Conservation (phyloP, 495 filamentous ascomycete genomes). For the Trichoderma reesei region DNA sequence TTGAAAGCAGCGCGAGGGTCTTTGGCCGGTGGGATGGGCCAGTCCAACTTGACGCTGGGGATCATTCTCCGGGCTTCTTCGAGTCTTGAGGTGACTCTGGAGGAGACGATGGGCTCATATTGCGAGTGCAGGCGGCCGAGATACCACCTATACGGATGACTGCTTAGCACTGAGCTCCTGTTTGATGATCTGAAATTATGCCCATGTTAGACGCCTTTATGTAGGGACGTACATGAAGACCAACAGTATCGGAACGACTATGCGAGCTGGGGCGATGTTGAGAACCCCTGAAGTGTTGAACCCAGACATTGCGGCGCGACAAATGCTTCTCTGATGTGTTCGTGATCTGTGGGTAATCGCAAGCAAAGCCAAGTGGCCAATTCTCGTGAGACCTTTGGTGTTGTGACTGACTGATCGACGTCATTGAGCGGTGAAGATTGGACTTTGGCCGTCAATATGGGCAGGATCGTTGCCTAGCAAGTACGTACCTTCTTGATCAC, state of each 20-base stretch:
- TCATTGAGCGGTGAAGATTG: too few species aligned
- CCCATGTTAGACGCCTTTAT: background rate
- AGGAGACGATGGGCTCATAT: slow-evolving; percentile 29
- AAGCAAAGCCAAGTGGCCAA: too few species aligned
- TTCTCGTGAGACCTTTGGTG: too few species aligned
- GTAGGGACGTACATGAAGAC: background rate
- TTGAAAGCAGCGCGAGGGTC: slow-evolving; percentile 34
- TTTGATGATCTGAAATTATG: background rate
- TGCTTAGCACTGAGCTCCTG: background rate
- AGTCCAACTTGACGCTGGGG: slow-evolving; percentile 33
- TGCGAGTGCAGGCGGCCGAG: slow-evolving; percentile 29
- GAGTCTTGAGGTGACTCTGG: slow-evolving; percentile 23
- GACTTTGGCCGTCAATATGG: too few species aligned
- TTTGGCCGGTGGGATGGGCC: slow-evolving; percentile 14
- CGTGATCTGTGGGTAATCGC: background rate
- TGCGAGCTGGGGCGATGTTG: background rate
- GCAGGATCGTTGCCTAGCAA: too few species aligned
- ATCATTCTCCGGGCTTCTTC: slow-evolving; percentile 29
- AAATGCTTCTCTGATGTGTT: background rate
- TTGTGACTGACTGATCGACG: too few species aligned
- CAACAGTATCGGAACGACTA: background rate
- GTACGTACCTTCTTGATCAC: background rate
- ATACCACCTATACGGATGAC: slow-evolving; percentile 25
- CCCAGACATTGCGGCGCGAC: slow-evolving; percentile 2
- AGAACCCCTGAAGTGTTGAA: slow-evolving; percentile 2